Evolutionary conservation across 208 protist genomes (phyloP).

Genomic region (Trypanosoma theileri): DNA sequence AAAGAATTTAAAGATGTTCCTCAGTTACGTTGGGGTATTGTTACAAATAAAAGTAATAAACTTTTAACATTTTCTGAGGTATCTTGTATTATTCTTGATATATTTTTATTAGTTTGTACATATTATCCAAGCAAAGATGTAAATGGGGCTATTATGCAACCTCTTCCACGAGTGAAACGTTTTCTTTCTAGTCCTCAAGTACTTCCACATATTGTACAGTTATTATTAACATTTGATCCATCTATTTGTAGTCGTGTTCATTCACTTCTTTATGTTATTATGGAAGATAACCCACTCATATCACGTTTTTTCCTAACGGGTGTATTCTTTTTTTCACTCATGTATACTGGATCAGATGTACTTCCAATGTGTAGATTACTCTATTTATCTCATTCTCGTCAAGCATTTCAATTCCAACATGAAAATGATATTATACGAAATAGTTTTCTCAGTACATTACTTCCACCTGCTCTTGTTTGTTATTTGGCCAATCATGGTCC

Average conservation of each 20-base stretch:
- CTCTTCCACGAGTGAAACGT: slow-evolving; percentile 91
- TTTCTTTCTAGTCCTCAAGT: slow-evolving; percentile 71
- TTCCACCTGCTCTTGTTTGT: slow-evolving; percentile 94
- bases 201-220: slow-evolving; percentile 94
- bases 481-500: slow-evolving; percentile 90
- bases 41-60: slow-evolving; percentile 49
- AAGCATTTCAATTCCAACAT: slow-evolving; percentile 69
- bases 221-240: slow-evolving; percentile 93
- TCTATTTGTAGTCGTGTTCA: slow-evolving; percentile 79
- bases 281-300: slow-evolving; percentile 88
- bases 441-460: slow-evolving; percentile 83
- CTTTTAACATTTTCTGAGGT: slow-evolving; percentile 90
- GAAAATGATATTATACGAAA: slow-evolving; percentile 57
- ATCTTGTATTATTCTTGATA: slow-evolving; percentile 86
- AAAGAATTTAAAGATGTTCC: slow-evolving; percentile 73
- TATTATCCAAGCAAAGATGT: slow-evolving; percentile 86
- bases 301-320: slow-evolving; percentile 91
- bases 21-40: slow-evolving; percentile 93
- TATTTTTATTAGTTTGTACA: slow-evolving; percentile 84
- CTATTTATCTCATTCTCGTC: slow-evolving; percentile 78
- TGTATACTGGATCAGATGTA: slow-evolving; percentile 94
- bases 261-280: slow-evolving; percentile 77
- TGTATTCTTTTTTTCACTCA: slow-evolving; percentile 93
- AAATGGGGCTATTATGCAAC: slow-evolving; percentile 89
- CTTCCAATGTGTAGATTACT: slow-evolving; percentile 87